Evolutionary conservation across 2,329 filamentous ascomycete genomes (phyloP).

Genomic region (Raffaelea deltoideospora): DNA sequence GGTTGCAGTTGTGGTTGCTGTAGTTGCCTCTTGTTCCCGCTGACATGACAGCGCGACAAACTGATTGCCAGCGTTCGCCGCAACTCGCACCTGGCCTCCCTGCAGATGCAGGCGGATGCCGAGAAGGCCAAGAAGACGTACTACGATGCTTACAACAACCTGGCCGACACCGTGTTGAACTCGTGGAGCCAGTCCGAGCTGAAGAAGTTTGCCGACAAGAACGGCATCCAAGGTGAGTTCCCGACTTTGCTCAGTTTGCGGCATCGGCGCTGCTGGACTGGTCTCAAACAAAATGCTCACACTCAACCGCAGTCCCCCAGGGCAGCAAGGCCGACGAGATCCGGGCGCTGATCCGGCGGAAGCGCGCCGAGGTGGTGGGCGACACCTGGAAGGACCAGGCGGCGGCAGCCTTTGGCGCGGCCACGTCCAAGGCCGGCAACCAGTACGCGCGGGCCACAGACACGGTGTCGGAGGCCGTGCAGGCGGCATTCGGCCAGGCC

Average conservation of each 20-base stretch:
- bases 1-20: too few species aligned
- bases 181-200: constrained; percentile 80
- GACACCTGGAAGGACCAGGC: constrained; percentile 45
- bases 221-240: constrained; percentile 46
- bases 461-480: constrained; percentile 42
- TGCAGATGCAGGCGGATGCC: constrained; percentile 48
- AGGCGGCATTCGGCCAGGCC: constrained; percentile 52
- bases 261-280: too few species aligned
- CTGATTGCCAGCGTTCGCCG: constrained; percentile 80
- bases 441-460: constrained; percentile 64
- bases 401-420: constrained; percentile 50
- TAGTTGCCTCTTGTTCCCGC: too few species aligned
- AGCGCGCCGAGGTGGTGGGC: constrained; percentile 57
- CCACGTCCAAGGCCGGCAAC: constrained; percentile 61
- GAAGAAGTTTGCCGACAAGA: constrained; percentile 88
- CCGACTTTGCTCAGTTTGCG: too few species aligned
- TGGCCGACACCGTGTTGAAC: constrained; percentile 75
- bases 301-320: constrained; percentile 54
- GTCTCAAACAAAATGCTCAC: too few species aligned
- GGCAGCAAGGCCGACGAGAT: constrained; percentile 85
- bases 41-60: constrained; percentile 57
- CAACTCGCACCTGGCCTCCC: constrained; percentile 66
- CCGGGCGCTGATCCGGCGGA: constrained; percentile 75
- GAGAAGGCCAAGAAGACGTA: constrained; percentile 48
- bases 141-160: constrained; percentile 52